A percentile compares a stretch with the other conserved stretches of the same genome.
Evolutionary conservation across 345 rosid genomes (phyloP).

Genomic region (Salix purpurea): DNA sequence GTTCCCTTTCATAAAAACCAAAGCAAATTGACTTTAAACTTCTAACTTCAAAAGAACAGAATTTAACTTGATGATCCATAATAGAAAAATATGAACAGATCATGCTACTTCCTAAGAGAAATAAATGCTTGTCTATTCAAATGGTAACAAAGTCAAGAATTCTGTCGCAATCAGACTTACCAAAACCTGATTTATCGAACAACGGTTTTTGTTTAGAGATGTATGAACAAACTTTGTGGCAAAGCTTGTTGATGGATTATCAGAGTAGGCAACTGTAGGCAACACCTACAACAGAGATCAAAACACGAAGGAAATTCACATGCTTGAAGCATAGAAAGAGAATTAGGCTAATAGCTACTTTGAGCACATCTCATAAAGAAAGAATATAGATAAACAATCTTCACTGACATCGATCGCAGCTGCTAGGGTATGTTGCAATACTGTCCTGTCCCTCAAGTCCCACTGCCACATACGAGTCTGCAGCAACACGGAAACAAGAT

Average conservation of each 20-base stretch:
- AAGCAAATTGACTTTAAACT: neutral
- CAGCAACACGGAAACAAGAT: conserved; percentile 11
- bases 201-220: conserved; percentile 87
- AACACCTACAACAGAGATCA: conserved; percentile 57
- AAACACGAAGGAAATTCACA: conserved; percentile 10
- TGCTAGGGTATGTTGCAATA: conserved; percentile 80
- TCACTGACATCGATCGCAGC: conserved; percentile 83
- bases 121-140: neutral
- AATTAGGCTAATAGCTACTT: neutral
- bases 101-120: neutral
- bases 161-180: conserved; percentile 33
- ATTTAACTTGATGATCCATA: neutral
- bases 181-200: conserved; percentile 88
- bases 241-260: conserved; percentile 94
- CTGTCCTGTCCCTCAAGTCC: conserved; percentile 74
- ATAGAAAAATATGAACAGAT: neutral
- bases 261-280: conserved; percentile 82
- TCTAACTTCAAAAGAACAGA: neutral
- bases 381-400: conserved; percentile 9
- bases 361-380: conserved; percentile 1
- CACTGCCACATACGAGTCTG: conserved; percentile 85
- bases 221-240: conserved; percentile 94
- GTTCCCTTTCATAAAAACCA: neutral
- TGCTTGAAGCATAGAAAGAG: conserved; percentile 6
- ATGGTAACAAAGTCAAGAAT: neutral